phyloP scores from a whole-genome alignment of 2,329 filamentous ascomycete species.

The Diaporthe eres region DNA sequence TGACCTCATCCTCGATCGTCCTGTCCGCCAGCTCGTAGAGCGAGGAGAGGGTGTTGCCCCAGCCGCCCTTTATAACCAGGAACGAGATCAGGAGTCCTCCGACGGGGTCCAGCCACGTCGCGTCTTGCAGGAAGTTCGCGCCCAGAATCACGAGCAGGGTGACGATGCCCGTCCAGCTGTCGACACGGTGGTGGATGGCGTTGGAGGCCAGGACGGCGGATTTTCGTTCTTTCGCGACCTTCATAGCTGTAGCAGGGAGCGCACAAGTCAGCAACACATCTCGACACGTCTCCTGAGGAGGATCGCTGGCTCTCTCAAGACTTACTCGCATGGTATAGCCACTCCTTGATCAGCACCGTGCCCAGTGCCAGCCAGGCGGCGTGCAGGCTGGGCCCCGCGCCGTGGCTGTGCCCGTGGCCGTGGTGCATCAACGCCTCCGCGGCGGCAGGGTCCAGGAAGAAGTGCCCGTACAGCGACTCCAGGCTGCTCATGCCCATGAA shows the following conservation, averaged over 20 bases:
- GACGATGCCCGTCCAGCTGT: conserved; percentile 95
- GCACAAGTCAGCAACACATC: conserved; percentile 28
- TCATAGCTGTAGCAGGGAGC: conserved; percentile 77
- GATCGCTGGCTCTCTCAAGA: conserved; percentile 45
- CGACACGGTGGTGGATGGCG: conserved; percentile 94
- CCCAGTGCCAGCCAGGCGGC: conserved; percentile 94
- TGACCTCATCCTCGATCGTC: conserved; percentile 88
- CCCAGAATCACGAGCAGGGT: conserved; percentile 91
- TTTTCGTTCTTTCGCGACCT: conserved; percentile 92
- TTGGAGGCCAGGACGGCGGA: conserved; percentile 97
- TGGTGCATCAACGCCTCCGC: conserved; percentile 68
- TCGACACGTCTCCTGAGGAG: neutral
- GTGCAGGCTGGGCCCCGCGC: conserved; percentile 84
- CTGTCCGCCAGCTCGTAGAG: conserved; percentile 93
- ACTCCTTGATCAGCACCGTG: conserved; percentile 94
- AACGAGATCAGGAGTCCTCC: conserved; percentile 93
- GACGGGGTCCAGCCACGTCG: conserved; percentile 93
- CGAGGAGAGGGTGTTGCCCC: conserved; percentile 85
- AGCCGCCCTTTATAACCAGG: conserved; percentile 93
- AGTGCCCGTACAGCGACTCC: conserved; percentile 78
- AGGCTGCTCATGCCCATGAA: conserved; percentile 90
- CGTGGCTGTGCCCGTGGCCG: conserved; percentile 76
- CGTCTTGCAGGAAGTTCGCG: conserved; percentile 87
- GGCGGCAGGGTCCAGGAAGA: conserved; percentile 74
- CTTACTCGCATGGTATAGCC: conserved; percentile 96